Evolutionary conservation across 495 filamentous ascomycete species (phyloP).

Genomic region (Sabuloglossum arenarium): DNA sequence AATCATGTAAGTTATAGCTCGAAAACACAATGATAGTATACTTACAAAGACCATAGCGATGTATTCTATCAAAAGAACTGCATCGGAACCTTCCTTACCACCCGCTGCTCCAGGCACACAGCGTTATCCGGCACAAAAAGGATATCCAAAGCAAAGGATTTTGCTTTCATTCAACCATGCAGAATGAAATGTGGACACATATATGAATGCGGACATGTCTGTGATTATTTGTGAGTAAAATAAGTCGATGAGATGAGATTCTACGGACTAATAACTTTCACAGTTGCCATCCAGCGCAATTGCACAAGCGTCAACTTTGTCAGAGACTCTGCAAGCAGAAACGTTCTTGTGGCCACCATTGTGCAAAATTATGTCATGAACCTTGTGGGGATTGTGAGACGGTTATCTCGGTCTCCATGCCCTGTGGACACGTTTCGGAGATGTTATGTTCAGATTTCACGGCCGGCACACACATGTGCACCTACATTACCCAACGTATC

Average conservation of each 20-base stretch:
- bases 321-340: conserved; percentile 37
- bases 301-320: conserved; percentile 44
- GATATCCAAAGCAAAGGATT: conserved; percentile 39
- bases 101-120: conserved; percentile 47
- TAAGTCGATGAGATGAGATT: conserved; percentile 42
- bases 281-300: conserved; percentile 43
- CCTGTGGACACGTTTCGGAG: conserved; percentile 45
- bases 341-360: conserved; percentile 37
- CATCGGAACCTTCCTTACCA: conserved; percentile 31
- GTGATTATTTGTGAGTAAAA: neutral
- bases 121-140: conserved; percentile 29
- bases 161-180: conserved; percentile 60
- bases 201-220: neutral
- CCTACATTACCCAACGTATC: conserved; percentile 23
- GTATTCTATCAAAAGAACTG: conserved; percentile 28
- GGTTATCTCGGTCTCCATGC: conserved; percentile 24
- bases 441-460: conserved; percentile 25
- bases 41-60: neutral
- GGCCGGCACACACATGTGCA: conserved; percentile 13
- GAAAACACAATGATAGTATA: neutral
- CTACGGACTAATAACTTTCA: conserved; percentile 38
- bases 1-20: conserved; percentile 21
- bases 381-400: conserved; percentile 29
- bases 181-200: conserved; percentile 25
- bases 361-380: conserved; percentile 40